Percentiles rank a stretch among this genome's conserved stretches.
These are phyloP conservation scores for Yarrowia porcina DNA, from an alignment of 805 yeast species.

Conservation along the genomic window DNA sequence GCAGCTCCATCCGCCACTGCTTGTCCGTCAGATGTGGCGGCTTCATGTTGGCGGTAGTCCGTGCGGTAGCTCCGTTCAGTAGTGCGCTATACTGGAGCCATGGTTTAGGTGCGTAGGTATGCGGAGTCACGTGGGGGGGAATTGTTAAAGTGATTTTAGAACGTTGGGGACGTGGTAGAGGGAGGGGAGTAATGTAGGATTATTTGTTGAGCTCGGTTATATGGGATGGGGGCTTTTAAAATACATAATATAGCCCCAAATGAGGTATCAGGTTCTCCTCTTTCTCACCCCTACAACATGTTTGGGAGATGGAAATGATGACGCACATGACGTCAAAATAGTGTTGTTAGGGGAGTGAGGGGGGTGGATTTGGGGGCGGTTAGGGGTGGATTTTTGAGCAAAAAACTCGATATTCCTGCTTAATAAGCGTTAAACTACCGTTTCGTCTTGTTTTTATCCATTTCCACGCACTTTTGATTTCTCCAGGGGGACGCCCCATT, in stretches of 20 bases:
- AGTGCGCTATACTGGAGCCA: neutral
- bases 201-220: too few relatives aligned
- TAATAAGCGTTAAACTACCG: too few relatives aligned
- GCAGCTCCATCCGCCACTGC: constrained; percentile 31
- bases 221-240: too few relatives aligned
- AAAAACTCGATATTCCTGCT: too few relatives aligned
- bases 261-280: too few relatives aligned
- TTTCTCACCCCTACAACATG: neutral
- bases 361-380: too few relatives aligned
- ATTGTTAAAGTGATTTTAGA: too few relatives aligned
- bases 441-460: too few relatives aligned
- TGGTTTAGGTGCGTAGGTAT: neutral
- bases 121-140: neutral
- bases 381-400: too few relatives aligned
- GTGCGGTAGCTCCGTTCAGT: neutral
- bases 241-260: neutral
- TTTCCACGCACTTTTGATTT: too few relatives aligned
- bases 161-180: too few relatives aligned
- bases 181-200: neutral
- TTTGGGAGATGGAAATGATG: neutral
- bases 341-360: too few relatives aligned
- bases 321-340: neutral
- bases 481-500: neutral
- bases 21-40: constrained; percentile 27
- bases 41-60: neutral